Conservation (phyloP, 768 basidiomycete genomes). For the Hericium coralloides region DNA sequence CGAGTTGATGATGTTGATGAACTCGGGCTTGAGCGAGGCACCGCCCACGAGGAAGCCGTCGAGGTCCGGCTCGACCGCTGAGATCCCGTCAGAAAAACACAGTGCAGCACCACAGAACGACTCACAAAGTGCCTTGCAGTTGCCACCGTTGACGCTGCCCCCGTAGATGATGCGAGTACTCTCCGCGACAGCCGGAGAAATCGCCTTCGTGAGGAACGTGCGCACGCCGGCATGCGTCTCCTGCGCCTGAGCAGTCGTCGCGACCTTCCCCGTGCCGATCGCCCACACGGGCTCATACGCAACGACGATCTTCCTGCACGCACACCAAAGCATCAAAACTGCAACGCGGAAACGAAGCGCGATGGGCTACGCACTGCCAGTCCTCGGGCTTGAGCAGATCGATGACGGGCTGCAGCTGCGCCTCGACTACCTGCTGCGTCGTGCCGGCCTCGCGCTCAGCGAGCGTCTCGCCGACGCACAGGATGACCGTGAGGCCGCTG, state of each 20-base stretch:
- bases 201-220: constrained; percentile 51
- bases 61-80: constrained; percentile 73
- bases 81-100: not conserved
- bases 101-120: constrained; percentile 9
- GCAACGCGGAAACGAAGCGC: not conserved
- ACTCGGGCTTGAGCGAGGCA: constrained; percentile 96
- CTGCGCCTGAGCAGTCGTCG: constrained; percentile 87
- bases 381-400: constrained; percentile 49
- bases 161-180: constrained; percentile 89
- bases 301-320: constrained; percentile 73
- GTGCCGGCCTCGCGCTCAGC: constrained; percentile 71
- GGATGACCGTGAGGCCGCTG: constrained; percentile 73
- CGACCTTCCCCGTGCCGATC: constrained; percentile 96
- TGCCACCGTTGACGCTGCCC: constrained; percentile 85
- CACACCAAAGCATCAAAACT: not conserved
- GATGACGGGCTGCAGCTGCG: constrained; percentile 73
- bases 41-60: constrained; percentile 99
- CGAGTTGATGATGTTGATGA: constrained; percentile 83
- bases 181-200: constrained; percentile 64
- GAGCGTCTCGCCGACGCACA: constrained; percentile 94
- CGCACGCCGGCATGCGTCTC: constrained; percentile 84
- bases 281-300: constrained; percentile 99
- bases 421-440: constrained; percentile 74
- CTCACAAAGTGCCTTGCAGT: constrained; percentile 82
- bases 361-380: constrained; percentile 60